Percentiles rank a stretch among this genome's conserved stretches.
Conservation (phyloP, 164 flowering plant species). For the Vitis amurensis region DNA sequence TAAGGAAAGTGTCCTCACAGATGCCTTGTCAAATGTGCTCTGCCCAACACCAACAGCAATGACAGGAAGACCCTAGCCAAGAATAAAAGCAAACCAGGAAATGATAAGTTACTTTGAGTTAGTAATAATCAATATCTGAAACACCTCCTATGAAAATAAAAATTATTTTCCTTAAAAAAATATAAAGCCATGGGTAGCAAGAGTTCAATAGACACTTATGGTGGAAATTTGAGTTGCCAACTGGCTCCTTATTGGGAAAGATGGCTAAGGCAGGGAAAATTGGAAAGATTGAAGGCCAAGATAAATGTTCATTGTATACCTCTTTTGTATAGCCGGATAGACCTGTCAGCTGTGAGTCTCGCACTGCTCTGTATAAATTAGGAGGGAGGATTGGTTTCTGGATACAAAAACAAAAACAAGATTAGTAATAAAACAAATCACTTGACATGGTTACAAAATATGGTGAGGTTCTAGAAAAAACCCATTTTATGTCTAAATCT, state of each 20-base stretch:
- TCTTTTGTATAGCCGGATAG: constrained; percentile 85
- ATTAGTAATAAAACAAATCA: not conserved
- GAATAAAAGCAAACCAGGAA: not conserved
- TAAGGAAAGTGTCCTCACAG: constrained; percentile 52
- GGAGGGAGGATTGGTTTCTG: constrained; percentile 91
- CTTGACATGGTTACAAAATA: not conserved
- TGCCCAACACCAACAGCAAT: constrained; percentile 90
- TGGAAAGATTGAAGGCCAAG: not conserved
- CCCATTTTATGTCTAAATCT: no score
- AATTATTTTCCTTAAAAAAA: no score
- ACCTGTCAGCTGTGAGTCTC: constrained; percentile 89
- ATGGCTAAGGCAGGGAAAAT: not conserved
- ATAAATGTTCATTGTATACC: constrained; percentile 37
- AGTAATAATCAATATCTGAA: not conserved
- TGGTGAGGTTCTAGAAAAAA: no score
- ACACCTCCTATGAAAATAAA: no score
- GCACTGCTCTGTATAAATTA: constrained; percentile 72
- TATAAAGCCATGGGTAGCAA: not conserved
- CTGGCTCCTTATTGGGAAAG: not conserved
- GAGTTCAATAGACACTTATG: no score
- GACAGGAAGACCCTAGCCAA: constrained; percentile 84
- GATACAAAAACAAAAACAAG: constrained; percentile 9
- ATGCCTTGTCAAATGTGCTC: constrained; percentile 91
- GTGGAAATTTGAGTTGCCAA: no score
- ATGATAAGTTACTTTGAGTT: not conserved